Evolutionary conservation across 1,139 yeast species (phyloP), one percentile per base, ranked within the genome.

Genomic region (Diutina rugosa): DNA sequence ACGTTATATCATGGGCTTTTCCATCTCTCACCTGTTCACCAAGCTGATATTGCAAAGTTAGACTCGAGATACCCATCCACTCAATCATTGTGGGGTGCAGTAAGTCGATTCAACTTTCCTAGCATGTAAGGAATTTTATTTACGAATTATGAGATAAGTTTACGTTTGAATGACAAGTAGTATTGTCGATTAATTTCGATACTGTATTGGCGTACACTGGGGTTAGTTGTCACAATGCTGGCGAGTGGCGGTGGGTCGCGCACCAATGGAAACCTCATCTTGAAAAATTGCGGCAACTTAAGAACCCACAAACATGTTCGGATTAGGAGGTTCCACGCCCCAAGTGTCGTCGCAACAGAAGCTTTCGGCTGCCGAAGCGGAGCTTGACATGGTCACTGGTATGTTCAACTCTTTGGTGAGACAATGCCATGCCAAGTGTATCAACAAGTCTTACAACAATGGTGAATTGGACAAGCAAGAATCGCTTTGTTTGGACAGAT

Each of bases 371-470:
- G 85, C 82, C 61, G 96, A 95, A 65, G 97, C 98, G 56, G 98
- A 91, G 72, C 81, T 91, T 63, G 98, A 91, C 69, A 86, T 91
- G 85, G 97, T 91, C 64, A 90, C 97, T 38, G 96, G 95, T 63
- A 90, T 91, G 97, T 91, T 91, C 82, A 91, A 91, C 81, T 84
- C 86, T 65, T 74, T 81, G 63, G 83, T 81, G 46, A 90, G 85
- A 64, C 87, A 90, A 65, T 93, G 99, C 72, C 95, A 93, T 72
- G 72, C 77, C 65, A 93, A 93, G 76, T 93, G 99, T 75, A 87
- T 93, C 69, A 75, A 74, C 66, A 74, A 72, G 62, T 60, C 70
- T 28, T 91, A 91, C 76, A 67, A 71, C 58, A 95, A 89, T 59
- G 87, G 93, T 57, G 95, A 87, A 44, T 78, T 93, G 62, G 80